Conservation (phyloP, 257 asterid genomes). For the Parsonsia alboflavescens region DNA sequence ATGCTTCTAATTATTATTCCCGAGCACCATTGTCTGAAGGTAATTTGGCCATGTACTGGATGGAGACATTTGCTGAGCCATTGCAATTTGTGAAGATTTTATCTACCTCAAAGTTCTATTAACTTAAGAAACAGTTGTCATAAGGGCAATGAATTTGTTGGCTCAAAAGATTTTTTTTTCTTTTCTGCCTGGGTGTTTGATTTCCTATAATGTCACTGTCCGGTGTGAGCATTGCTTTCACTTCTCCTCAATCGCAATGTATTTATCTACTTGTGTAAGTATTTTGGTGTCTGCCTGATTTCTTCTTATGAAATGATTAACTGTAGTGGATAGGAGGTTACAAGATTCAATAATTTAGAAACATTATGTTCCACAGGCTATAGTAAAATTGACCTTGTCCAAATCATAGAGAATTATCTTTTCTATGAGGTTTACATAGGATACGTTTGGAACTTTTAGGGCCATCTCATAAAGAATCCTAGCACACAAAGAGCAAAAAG, state of each 20-base stretch:
- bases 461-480: slow-evolving; percentile 96
- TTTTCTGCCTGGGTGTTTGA: neutral
- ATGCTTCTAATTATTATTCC: neutral
- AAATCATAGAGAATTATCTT: neutral
- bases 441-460: slow-evolving; percentile 38
- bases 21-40: neutral
- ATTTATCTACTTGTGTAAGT: neutral
- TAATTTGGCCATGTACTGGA: neutral
- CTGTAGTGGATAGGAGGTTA: neutral
- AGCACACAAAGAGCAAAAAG: slow-evolving; percentile 98
- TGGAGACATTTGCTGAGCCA: neutral
- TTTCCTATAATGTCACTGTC: neutral
- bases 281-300: neutral
- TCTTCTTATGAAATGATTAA: neutral
- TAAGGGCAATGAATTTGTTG: neutral
- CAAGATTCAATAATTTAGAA: neutral
- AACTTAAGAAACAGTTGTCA: neutral
- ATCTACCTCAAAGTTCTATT: neutral
- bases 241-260: neutral
- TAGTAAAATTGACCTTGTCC: neutral
- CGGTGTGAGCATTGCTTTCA: neutral
- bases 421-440: neutral
- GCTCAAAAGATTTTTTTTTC: neutral
- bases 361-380: neutral
- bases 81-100: neutral